Evolutionary conservation across 139 green algal species (phyloP).

Genomic region (Diplosphaera chodatii): DNA sequence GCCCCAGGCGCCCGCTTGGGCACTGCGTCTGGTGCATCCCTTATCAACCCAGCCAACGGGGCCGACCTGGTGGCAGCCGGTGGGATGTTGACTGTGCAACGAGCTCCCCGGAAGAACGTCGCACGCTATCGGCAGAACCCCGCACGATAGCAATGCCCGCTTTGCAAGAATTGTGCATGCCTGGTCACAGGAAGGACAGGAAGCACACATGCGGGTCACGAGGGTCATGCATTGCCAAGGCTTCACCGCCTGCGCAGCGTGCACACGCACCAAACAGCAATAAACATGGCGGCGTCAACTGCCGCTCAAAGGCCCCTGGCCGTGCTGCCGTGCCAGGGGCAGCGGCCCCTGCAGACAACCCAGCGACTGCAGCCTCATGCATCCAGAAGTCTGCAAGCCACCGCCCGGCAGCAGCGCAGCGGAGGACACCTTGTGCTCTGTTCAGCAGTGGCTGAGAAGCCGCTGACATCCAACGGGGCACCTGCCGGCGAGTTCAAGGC

Average conservation of each 20-base stretch:
- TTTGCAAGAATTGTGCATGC: no score
- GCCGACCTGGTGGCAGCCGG: no score
- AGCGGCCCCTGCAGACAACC: background rate
- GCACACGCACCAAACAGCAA: no score
- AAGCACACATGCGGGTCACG: no score
- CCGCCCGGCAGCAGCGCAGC: background rate
- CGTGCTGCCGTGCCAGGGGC: background rate
- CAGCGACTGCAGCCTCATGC: background rate
- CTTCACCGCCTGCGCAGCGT: no score
- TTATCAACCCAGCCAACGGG: background rate
- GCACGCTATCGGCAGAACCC: no score
- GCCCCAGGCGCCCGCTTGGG: background rate
- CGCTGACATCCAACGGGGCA: background rate
- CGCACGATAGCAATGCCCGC: no score
- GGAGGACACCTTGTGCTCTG: background rate
- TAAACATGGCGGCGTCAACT: background rate
- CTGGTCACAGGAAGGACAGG: no score
- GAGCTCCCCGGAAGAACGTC: no score
- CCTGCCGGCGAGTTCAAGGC: constrained; percentile 12
- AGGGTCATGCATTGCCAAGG: no score
- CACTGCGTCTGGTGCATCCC: background rate
- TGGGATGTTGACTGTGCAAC: no score
- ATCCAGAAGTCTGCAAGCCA: background rate
- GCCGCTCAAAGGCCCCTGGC: background rate
- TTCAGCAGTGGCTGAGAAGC: background rate